phyloP scores from a whole-genome alignment of 2,329 filamentous ascomycete genomes.

The Zasmidium cellare region DNA sequence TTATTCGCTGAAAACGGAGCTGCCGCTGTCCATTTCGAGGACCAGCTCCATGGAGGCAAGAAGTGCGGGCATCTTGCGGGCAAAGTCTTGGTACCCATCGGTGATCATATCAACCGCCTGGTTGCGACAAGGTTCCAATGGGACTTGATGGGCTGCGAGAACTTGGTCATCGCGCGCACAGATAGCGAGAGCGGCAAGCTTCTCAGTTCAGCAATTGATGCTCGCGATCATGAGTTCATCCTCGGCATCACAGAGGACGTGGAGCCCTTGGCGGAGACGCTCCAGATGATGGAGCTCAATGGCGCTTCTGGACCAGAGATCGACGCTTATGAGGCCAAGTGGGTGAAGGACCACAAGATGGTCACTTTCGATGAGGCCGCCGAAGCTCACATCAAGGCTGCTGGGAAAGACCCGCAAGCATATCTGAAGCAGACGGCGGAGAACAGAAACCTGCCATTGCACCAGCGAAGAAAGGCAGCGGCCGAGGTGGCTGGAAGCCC shows the following conservation, averaged over 20 bases:
- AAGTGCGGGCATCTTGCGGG: conserved; percentile 97
- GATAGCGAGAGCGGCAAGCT: conserved; percentile 93
- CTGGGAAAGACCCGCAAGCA: conserved; percentile 28
- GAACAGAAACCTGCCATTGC: conserved; percentile 74
- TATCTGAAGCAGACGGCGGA: conserved; percentile 40
- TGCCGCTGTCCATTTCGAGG: conserved; percentile 94
- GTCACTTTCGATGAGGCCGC: conserved; percentile 85
- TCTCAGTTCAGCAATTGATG: conserved; percentile 86
- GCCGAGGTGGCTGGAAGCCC: conserved; percentile 64
- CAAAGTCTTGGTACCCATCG: conserved; percentile 89
- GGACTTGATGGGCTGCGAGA: conserved; percentile 97
- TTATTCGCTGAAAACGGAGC: conserved; percentile 97
- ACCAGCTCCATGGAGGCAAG: conserved; percentile 96
- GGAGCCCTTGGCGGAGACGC: conserved; percentile 79
- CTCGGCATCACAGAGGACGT: conserved; percentile 78
- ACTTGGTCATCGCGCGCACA: conserved; percentile 89
- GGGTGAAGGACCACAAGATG: conserved; percentile 83
- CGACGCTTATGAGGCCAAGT: conserved; percentile 79
- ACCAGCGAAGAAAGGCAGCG: conserved; percentile 73
- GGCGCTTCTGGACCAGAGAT: conserved; percentile 80
- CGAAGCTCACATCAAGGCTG: conserved; percentile 37
- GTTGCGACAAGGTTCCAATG: conserved; percentile 93
- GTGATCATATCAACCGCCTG: conserved; percentile 95
- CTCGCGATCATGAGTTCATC: conserved; percentile 95
- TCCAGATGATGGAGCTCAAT: conserved; percentile 83